Evolutionary conservation across 306 rosid species (phyloP).

Genomic region (Begonia loranthoides): DNA sequence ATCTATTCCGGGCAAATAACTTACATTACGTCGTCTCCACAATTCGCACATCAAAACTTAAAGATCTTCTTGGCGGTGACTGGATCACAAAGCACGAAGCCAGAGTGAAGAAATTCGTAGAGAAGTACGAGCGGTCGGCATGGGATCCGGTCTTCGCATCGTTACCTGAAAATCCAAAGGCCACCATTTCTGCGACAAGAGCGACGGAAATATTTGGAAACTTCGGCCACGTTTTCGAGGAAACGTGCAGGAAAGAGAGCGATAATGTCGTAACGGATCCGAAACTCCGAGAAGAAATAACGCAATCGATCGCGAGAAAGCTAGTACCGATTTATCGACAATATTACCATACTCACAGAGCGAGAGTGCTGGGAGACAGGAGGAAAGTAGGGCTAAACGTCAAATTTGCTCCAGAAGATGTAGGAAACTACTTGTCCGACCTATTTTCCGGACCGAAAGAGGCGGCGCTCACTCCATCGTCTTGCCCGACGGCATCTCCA

Average conservation of each 20-base stretch:
- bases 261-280: conserved; percentile 18
- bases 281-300: conserved; percentile 41
- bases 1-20: conserved; percentile 54
- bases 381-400: conserved; percentile 11
- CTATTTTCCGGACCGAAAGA: conserved; percentile 22
- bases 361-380: conserved; percentile 8
- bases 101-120: conserved; percentile 25
- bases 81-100: conserved; percentile 44
- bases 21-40: conserved; percentile 31
- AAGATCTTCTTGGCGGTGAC: conserved; percentile 41
- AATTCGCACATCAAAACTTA: conserved; percentile 38
- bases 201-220: conserved; percentile 30
- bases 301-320: conserved; percentile 18
- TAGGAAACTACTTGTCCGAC: conserved; percentile 33
- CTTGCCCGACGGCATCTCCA: not conserved
- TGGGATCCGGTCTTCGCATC: conserved; percentile 47
- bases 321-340: conserved; percentile 33
- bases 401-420: conserved; percentile 43
- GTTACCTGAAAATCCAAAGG: conserved; percentile 37
- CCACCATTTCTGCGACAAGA: conserved; percentile 20
- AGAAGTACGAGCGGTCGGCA: conserved; percentile 29
- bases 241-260: conserved; percentile 35
- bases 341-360: conserved; percentile 24
- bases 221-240: conserved; percentile 38
- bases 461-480: not conserved